These are phyloP conservation scores for Sideroxylon spinosum DNA, from an alignment of 179 eudicot genomes.

Conservation along the genomic window DNA sequence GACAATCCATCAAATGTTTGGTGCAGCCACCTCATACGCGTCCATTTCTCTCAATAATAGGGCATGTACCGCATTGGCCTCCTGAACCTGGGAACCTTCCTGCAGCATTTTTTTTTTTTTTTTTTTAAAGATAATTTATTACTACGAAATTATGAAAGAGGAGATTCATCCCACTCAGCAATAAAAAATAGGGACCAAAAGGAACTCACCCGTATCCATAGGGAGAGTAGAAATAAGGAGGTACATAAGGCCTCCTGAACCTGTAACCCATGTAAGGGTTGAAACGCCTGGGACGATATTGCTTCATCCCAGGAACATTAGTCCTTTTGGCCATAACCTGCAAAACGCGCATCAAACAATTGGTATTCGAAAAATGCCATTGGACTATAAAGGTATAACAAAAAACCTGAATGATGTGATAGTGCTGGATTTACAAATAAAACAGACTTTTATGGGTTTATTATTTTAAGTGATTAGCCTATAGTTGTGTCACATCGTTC, in stretches of 20 bases:
- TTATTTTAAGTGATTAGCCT: no score
- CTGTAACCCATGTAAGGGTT: constrained; percentile 55
- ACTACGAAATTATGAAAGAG: no score
- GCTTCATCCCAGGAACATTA: constrained; percentile 91
- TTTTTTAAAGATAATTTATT: not conserved
- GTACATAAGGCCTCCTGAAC: constrained; percentile 59
- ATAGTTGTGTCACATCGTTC: no score
- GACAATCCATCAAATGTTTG: not conserved
- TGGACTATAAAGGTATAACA: no score
- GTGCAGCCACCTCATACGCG: not conserved
- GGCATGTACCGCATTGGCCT: constrained; percentile 78
- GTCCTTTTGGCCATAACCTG: constrained; percentile 83
- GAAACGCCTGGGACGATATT: constrained; percentile 59
- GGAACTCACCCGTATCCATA: constrained; percentile 68
- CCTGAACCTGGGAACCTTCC: constrained; percentile 69
- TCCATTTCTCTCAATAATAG: constrained; percentile 27
- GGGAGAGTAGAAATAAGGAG: constrained; percentile 55
- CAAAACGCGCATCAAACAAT: not conserved
- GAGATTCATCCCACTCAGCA: not conserved
- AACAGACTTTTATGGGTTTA: no score
- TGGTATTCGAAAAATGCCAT: no score
- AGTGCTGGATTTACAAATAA: no score
- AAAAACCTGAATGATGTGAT: no score
- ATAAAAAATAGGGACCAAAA: not conserved
- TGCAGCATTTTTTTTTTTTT: constrained; percentile 20